These are phyloP conservation scores for Penicillium roqueforti DNA, from an alignment of 495 filamentous ascomycete genomes.

Conservation along the genomic window DNA sequence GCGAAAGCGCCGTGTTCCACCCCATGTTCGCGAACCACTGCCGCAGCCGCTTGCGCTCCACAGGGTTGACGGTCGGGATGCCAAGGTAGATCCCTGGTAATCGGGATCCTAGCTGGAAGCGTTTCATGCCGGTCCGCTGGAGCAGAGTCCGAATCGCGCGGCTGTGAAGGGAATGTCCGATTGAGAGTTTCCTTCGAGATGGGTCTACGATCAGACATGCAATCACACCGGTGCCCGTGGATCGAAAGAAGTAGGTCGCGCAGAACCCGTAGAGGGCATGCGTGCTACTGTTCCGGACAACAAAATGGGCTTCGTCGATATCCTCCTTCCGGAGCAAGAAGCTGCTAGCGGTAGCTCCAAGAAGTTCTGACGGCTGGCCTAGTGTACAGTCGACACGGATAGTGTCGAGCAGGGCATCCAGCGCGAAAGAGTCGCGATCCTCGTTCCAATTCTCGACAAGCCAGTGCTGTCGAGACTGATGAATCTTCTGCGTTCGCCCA, in stretches of 20 bases:
- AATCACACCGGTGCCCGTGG: constrained; percentile 67
- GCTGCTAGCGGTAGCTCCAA: constrained; percentile 64
- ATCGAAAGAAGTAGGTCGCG: constrained; percentile 74
- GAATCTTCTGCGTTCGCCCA: constrained; percentile 73
- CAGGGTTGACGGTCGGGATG: constrained; percentile 59
- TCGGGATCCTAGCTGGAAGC: constrained; percentile 73
- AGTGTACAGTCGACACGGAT: constrained; percentile 56
- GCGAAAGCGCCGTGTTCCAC: constrained; percentile 62
- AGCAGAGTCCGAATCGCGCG: constrained; percentile 70
- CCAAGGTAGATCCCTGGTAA: constrained; percentile 77
- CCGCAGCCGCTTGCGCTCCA: constrained; percentile 58
- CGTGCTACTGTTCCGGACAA: constrained; percentile 87
- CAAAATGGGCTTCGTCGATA: constrained; percentile 76
- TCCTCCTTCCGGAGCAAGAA: constrained; percentile 66
- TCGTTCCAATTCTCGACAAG: constrained; percentile 81
- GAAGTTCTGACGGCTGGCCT: constrained; percentile 55
- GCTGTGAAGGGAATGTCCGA: constrained; percentile 79
- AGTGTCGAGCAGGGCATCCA: constrained; percentile 63
- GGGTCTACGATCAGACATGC: constrained; percentile 83
- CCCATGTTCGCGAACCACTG: constrained; percentile 65
- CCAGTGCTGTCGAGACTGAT: constrained; percentile 82
- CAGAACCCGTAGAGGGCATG: constrained; percentile 85
- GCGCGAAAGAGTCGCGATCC: constrained; percentile 64
- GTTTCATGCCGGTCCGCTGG: constrained; percentile 62
- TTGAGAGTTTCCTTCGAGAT: constrained; percentile 73